Percentiles rank a stretch among this genome's conserved stretches.
phyloP scores from a whole-genome alignment of 352 stramenopile species.

The Aphanomyces invadans region DNA sequence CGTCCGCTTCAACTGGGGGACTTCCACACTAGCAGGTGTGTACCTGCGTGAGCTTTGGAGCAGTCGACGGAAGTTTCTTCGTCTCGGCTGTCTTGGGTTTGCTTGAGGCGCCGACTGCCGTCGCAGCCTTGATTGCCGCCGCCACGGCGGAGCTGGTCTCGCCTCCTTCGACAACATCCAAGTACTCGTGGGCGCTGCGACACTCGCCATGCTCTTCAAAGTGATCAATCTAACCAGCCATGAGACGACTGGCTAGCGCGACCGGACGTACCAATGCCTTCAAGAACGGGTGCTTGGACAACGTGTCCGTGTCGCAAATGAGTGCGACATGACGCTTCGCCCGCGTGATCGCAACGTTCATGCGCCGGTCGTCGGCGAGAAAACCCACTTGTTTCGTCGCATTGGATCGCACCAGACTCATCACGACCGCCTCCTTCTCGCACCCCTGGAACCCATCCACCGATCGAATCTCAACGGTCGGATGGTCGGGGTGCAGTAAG shows the following conservation, averaged over 20 bases:
- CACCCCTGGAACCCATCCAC: constrained; percentile 97
- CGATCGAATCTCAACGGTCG: constrained; percentile 82
- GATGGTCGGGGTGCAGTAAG: constrained; percentile 62
- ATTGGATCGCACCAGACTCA: constrained; percentile 96
- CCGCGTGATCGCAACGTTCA: constrained; percentile 97
- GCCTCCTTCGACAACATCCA: constrained; percentile 28
- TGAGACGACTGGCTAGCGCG: too few species aligned
- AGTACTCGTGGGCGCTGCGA: constrained; percentile 73
- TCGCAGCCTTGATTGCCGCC: neutral
- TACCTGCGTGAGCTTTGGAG: too few species aligned
- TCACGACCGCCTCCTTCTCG: constrained; percentile 97
- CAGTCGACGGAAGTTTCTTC: too few species aligned
- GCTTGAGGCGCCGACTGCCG: neutral
- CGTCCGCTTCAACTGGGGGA: too few species aligned
- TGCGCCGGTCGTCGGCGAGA: constrained; percentile 90
- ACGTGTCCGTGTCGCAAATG: constrained; percentile 93
- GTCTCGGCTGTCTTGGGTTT: too few species aligned
- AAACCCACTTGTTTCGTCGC: constrained; percentile 88
- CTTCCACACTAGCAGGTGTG: too few species aligned
- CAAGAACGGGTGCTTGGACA: constrained; percentile 88
- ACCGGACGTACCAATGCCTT: constrained; percentile 55
- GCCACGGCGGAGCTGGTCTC: neutral
- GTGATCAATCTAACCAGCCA: constrained; percentile 48
- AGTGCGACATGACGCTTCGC: constrained; percentile 93
- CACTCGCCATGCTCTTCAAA: constrained; percentile 92